Percentiles rank a stretch among this genome's conserved stretches.
Conservation (phyloP, 306 rosid species). For the Vigna unguiculata region DNA sequence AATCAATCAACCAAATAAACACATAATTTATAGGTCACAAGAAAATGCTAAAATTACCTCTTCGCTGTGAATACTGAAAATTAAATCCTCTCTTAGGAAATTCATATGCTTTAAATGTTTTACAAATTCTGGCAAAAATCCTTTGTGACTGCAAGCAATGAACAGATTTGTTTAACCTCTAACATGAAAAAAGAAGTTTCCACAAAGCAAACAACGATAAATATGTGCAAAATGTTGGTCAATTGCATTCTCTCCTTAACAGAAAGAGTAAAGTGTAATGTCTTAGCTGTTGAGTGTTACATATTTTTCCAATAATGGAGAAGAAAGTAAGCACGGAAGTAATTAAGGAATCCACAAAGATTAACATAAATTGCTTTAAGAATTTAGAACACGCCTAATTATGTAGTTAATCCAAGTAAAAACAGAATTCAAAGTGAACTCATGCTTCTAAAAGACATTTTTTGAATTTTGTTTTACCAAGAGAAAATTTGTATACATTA, state of each 20-base stretch:
- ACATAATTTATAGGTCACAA: constrained; percentile 14
- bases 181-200: constrained; percentile 35
- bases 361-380: constrained; percentile 6
- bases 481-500: neutral
- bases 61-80: constrained; percentile 88
- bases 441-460: constrained; percentile 5
- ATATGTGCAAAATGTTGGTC: constrained; percentile 14
- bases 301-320: constrained; percentile 1
- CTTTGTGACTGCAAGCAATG: constrained; percentile 73
- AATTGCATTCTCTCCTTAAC: constrained; percentile 22
- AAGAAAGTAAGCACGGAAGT: neutral
- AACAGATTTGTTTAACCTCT: constrained; percentile 41
- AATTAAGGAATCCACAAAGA: constrained; percentile 16
- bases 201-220: constrained; percentile 17
- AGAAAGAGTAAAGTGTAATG: neutral
- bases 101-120: constrained; percentile 80
- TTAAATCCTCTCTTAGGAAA: constrained; percentile 88
- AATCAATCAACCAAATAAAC: constrained; percentile 29
- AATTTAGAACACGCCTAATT: constrained; percentile 2
- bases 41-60: constrained; percentile 62
- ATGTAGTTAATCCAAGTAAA: constrained; percentile 30
- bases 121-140: constrained; percentile 75
- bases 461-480: neutral
- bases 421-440: neutral
- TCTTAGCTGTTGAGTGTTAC: neutral